phyloP scores from a whole-genome alignment of 495 filamentous ascomycete genomes.

The Neurospora sp. region DNA sequence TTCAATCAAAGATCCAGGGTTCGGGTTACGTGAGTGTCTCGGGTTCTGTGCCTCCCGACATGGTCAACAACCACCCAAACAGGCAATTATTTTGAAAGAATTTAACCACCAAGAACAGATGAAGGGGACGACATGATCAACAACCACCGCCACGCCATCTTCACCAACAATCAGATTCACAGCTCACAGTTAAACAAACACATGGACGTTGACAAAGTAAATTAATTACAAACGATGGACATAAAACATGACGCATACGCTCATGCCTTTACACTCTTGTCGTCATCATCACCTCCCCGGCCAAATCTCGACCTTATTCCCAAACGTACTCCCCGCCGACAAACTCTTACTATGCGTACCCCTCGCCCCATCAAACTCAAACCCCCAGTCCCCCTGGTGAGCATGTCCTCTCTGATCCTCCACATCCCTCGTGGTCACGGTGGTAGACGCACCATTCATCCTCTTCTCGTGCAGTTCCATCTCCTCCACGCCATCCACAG shows the following conservation, averaged over 20 bases:
- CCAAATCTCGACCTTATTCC: neutral
- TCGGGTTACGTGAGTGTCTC: neutral
- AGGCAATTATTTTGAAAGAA: no score
- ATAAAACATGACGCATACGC: neutral
- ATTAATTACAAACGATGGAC: neutral
- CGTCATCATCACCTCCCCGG: neutral
- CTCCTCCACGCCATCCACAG: neutral
- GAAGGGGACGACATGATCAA: neutral
- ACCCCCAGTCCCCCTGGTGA: neutral
- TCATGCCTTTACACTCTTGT: no score
- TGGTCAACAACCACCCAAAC: no score
- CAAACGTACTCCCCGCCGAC: neutral
- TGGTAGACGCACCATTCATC: neutral
- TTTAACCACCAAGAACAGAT: no score
- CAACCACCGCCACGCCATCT: neutral
- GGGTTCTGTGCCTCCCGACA: no score
- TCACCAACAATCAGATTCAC: neutral
- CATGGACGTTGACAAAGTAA: neutral
- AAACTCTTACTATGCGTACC: neutral
- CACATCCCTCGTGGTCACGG: neutral
- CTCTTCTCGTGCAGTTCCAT: neutral
- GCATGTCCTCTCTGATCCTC: neutral
- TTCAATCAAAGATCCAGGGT: neutral
- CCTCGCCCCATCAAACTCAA: neutral
- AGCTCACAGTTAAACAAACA: neutral